Base-by-base conservation (phyloP, 2,329 filamentous ascomycete genomes). In the Aspergillus luchuensis region DNA sequence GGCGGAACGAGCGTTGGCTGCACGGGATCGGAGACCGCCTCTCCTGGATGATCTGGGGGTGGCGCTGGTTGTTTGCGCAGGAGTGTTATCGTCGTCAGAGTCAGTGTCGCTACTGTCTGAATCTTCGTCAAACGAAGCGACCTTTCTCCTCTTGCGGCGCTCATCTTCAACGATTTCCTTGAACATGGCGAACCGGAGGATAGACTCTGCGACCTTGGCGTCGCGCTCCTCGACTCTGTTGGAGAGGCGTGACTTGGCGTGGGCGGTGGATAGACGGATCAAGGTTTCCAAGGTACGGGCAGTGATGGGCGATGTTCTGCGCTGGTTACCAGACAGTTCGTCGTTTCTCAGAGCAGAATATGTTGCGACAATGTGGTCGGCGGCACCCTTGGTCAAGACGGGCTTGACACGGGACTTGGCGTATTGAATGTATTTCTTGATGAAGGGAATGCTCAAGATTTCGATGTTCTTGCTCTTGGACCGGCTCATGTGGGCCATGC, bases 391-490 rank as follows among this genome's bases (percentile, higher is more conserved):
- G 0, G 93, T 97, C 63, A 99, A 81, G 43, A 96, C 82, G 0
- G 95, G 95, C 84, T 92, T 96, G 71, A 97, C 85, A 72, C 95
- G 84, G 38, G 87, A 90, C 81, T 99, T 99, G 66, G 95, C 92
- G 76, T 99, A 99, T 74, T 99, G 95, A 49, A 99, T 96, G 77
- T 97, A 99, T 79, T 99, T 99, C 81, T 99, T 99, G 82, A 99
- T 92, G 79, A 99, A 99, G 0, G 93, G 91, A 62, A 99, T 97
- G 79, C 91, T 96, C 57, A 99, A 82, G 13, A 99, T 91, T 75
- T 97, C 92, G 5, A 91, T 87, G 66, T 90, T 89, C 76, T 91
- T 90, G 68, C 87, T 87, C 25, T 89, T 80, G 10, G 91, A 91
- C 41, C 91, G 86, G 8, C 90, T 90, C 11, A 88, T 84, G 4